These are phyloP conservation scores for Cicer yamashitae DNA, from an alignment of 306 rosid species.

Conservation along the genomic window DNA sequence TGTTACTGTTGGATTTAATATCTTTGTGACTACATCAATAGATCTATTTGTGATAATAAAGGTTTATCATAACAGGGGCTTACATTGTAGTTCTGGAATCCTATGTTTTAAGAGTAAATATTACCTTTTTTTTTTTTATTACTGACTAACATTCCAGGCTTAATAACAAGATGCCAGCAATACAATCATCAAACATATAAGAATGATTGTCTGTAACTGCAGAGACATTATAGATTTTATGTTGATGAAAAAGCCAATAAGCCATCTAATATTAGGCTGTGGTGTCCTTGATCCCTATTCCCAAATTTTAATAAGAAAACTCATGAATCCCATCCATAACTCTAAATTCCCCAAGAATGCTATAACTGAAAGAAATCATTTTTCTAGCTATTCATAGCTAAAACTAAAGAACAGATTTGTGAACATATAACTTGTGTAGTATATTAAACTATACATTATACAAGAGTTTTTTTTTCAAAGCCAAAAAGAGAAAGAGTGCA, in stretches of 20 bases:
- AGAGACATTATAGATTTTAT: conserved; percentile 12
- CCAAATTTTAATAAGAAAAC: not conserved
- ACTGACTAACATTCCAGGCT: conserved; percentile 5
- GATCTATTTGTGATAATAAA: not conserved
- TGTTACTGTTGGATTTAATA: conserved; percentile 4
- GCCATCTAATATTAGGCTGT: conserved; percentile 6
- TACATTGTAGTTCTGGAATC: conserved; percentile 4
- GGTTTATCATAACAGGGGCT: not conserved
- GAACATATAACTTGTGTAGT: conserved; percentile 6
- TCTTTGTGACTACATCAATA: conserved; percentile 1
- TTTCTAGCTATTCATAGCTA: not conserved
- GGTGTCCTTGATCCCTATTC: not conserved
- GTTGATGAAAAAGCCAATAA: not conserved
- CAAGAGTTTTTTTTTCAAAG: too few species aligned
- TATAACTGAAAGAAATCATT: not conserved
- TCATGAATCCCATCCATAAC: conserved; percentile 14
- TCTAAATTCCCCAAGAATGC: conserved; percentile 2
- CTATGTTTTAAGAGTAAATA: not conserved
- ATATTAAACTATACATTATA: not conserved
- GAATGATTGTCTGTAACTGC: conserved; percentile 9
- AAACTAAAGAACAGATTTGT: conserved; percentile 18
- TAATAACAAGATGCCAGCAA: conserved; percentile 26
- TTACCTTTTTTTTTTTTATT: not conserved
- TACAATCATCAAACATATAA: conserved; percentile 10
- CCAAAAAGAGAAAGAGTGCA: too few species aligned